Percentiles rank a stretch among this genome's conserved stretches.
These are phyloP conservation scores for Kuraishia capsulata DNA, from an alignment of 805 yeast genomes.

Conservation along the genomic window DNA sequence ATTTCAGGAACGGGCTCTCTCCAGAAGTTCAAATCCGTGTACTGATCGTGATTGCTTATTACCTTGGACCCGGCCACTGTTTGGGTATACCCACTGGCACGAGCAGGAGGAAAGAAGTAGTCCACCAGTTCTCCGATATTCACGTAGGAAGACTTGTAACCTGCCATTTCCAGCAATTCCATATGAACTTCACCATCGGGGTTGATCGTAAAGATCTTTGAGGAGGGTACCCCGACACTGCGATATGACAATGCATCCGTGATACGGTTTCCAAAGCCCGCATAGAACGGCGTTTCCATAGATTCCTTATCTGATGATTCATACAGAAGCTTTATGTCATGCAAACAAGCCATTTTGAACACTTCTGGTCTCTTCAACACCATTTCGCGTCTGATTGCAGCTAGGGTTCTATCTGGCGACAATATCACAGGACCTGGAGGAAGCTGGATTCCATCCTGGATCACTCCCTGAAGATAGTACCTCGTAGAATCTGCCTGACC, in stretches of 20 bases:
- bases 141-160: constrained; percentile 80
- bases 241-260: constrained; percentile 95
- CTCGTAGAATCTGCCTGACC: constrained; percentile 94
- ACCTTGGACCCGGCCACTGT: constrained; percentile 10
- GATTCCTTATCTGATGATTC: constrained; percentile 25
- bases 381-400: constrained; percentile 87
- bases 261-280: constrained; percentile 94
- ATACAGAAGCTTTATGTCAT: constrained; percentile 74
- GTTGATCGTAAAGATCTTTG: constrained; percentile 90
- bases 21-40: constrained; percentile 89
- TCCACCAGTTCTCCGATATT: constrained; percentile 91
- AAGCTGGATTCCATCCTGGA: constrained; percentile 62
- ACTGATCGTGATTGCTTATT: constrained; percentile 44
- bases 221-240: constrained; percentile 88
- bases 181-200: constrained; percentile 96
- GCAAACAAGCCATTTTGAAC: constrained; percentile 95
- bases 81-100: constrained; percentile 5
- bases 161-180: constrained; percentile 92
- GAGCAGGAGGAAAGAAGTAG: constrained; percentile 88
- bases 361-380: constrained; percentile 93
- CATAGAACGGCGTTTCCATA: constrained; percentile 77
- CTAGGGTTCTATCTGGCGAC: constrained; percentile 94
- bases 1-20: constrained; percentile 58
- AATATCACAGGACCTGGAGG: constrained; percentile 92
- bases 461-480: constrained; percentile 67